Evolutionary conservation across 805 yeast genomes (phyloP), one percentile per base, ranked within the genome.

Genomic region (Wickerhamiella bombiphila): DNA sequence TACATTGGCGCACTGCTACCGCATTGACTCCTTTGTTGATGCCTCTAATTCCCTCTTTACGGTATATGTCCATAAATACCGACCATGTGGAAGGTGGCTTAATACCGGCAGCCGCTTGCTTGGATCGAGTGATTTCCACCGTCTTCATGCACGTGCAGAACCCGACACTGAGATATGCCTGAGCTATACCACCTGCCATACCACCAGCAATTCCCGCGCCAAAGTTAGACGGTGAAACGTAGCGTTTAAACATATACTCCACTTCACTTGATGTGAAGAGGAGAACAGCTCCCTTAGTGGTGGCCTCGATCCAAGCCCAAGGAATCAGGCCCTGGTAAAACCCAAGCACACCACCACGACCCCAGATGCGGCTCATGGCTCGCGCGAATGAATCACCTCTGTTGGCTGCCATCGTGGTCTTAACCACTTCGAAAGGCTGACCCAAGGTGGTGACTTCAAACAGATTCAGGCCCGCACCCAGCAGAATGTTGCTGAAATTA

Each of bases 261-360:
- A 85, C 80, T 57, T 91, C 97, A 33, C 93, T 75, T 33, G 94
- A 78, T 24, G 85, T 95, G 52, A 91, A 91, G 49, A 91, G 67
- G 40, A 91, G 66, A 5, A 86, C 94, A 4, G 97, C 96, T 58
- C 98, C 98, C 60, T 91, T 91, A 26, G 98, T 91, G n/a, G 94
- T 80, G 7, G 95, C 98, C 61, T 88, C 98, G 50, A 91, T 80
- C 96, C 97, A 86, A 5, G 97, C 98, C 98, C 98, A 91, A 34
- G 98, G 98, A 47, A 88, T 86, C 56, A 91, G 68, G 22, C 98
- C 98, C 60, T 91, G 98, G 63, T 86, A 91, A 64, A 86, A 91
- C 0, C 97, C 98, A 21, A 72, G 56, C 14, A 78, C 52, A 37
- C 98, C 98, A 47, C 98, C 98, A 53, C 98, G 74, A 13, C 91